Percentiles rank a stretch among this genome's conserved stretches.
phyloP scores from a whole-genome alignment of 768 basidiomycete species.

The Obba rivulosa region DNA sequence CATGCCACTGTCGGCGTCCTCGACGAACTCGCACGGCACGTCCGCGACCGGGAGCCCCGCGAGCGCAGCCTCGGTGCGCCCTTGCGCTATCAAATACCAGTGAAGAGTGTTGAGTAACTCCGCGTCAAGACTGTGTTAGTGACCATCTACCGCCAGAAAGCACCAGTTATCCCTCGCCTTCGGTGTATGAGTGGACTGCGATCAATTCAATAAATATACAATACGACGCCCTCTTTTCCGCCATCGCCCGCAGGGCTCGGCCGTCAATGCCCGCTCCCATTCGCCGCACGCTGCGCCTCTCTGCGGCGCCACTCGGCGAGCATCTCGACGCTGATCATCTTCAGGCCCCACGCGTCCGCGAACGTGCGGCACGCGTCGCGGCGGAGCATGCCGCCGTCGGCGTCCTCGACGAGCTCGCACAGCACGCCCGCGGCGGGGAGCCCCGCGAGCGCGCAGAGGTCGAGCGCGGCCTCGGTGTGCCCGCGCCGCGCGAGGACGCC shows the following conservation, averaged over 20 bases:
- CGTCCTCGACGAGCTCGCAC: conserved; percentile 94
- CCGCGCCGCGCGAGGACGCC: conserved; percentile 86
- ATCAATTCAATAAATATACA: too few relatives aligned
- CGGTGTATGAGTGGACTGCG: too few relatives aligned
- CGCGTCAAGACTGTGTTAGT: too few relatives aligned
- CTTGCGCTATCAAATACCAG: too few relatives aligned
- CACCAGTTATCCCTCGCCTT: too few relatives aligned
- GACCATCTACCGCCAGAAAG: too few relatives aligned
- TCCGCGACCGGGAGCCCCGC: conserved; percentile 68
- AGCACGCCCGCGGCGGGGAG: conserved; percentile 73
- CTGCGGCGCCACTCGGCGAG: conserved; percentile 39
- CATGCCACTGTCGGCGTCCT: conserved; percentile 89
- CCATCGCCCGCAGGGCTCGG: too few relatives aligned
- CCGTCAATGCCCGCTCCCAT: too few relatives aligned
- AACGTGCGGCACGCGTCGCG: conserved; percentile 90
- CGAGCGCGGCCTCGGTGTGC: conserved; percentile 89
- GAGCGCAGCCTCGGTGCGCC: conserved; percentile 88
- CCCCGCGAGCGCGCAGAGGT: conserved; percentile 75
- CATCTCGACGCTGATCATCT: conserved; percentile 94
- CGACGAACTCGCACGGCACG: conserved; percentile 91
- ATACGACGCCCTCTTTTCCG: too few relatives aligned
- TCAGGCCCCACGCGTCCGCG: conserved; percentile 84
- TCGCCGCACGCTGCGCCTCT: conserved; percentile 6
- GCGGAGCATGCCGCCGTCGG: conserved; percentile 91
- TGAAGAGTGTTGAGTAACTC: too few relatives aligned